phyloP scores from a whole-genome alignment of 2,329 filamentous ascomycete species.

The Penicillium brasilianum region DNA sequence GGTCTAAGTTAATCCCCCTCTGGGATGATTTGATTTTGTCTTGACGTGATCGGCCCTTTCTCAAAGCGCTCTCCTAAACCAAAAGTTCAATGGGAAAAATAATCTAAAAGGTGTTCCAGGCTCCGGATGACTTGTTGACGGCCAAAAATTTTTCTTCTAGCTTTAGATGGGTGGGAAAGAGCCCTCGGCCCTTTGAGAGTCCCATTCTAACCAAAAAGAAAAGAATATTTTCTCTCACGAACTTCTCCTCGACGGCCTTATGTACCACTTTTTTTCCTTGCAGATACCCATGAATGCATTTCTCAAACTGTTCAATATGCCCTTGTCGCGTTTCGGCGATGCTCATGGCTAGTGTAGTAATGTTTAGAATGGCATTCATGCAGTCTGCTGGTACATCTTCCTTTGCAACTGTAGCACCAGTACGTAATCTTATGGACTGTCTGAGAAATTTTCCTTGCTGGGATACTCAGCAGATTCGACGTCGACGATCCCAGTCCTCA shows the following conservation, averaged over 20 bases:
- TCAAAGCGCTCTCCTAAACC: slow-evolving; percentile 29
- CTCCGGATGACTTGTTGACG: slow-evolving; percentile 37
- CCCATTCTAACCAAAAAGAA: slow-evolving; percentile 37
- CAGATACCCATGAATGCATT: slow-evolving; percentile 51
- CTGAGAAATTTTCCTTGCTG: not conserved
- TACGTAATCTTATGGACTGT: too few species aligned
- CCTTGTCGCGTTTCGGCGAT: slow-evolving; percentile 8
- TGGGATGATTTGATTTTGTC: slow-evolving; percentile 28
- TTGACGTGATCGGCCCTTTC: slow-evolving; percentile 32
- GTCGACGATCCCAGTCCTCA: not conserved
- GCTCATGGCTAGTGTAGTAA: slow-evolving; percentile 16
- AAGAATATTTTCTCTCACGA: slow-evolving; percentile 28
- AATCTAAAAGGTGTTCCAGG: slow-evolving; percentile 31
- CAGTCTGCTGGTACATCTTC: slow-evolving; percentile 21
- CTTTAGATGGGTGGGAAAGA: slow-evolving; percentile 41
- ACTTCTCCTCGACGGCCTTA: slow-evolving; percentile 29
- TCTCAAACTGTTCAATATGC: slow-evolving; percentile 33
- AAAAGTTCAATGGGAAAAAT: slow-evolving; percentile 31
- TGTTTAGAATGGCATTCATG: slow-evolving; percentile 32
- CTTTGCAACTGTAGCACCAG: too few species aligned
- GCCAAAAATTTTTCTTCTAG: slow-evolving; percentile 36
- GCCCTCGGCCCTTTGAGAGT: slow-evolving; percentile 27
- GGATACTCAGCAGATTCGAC: not conserved
- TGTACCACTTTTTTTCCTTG: slow-evolving; percentile 37
- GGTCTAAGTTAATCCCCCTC: slow-evolving; percentile 69